Evolutionary conservation across 2,329 filamentous ascomycete genomes (phyloP).

Genomic region (Ophiostoma tasmaniense): DNA sequence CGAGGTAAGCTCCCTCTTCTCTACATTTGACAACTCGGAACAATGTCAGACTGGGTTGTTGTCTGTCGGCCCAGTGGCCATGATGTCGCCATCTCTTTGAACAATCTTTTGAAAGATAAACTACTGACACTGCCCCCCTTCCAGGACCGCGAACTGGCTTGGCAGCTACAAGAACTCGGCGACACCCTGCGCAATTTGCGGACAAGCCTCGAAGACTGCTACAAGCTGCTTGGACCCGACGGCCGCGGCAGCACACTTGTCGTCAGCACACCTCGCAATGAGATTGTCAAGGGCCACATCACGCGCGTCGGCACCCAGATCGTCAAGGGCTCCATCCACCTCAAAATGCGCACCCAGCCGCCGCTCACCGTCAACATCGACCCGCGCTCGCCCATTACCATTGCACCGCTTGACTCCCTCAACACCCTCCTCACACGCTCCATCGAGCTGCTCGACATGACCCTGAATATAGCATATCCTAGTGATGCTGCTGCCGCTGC

Average conservation of each 20-base stretch:
- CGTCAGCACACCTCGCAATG: constrained; percentile 76
- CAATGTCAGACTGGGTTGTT: constrained; percentile 13
- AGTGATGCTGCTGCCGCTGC: not conserved
- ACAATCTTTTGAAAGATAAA: not conserved
- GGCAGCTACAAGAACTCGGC: constrained; percentile 45
- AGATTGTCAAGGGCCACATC: constrained; percentile 85
- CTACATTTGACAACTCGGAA: too few relatives aligned
- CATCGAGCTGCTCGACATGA: constrained; percentile 73
- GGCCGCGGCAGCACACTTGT: constrained; percentile 61
- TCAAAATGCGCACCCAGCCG: constrained; percentile 64
- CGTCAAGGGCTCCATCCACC: constrained; percentile 75
- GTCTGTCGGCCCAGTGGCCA: constrained; percentile 4
- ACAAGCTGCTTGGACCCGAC: constrained; percentile 56
- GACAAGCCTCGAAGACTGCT: constrained; percentile 76
- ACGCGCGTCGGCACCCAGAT: constrained; percentile 86
- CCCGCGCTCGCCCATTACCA: constrained; percentile 42
- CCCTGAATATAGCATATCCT: constrained; percentile 48
- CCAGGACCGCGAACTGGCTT: constrained; percentile 45
- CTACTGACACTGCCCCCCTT: constrained; percentile 24
- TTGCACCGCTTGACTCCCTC: constrained; percentile 63
- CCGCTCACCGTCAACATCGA: constrained; percentile 42
- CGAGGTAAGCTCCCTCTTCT: constrained; percentile 35
- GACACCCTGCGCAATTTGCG: constrained; percentile 42
- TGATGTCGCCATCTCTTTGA: too few relatives aligned
- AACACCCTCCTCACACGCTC: constrained; percentile 73